Conservation (phyloP, 164 flowering plant species). For the Platanus orientalis region DNA sequence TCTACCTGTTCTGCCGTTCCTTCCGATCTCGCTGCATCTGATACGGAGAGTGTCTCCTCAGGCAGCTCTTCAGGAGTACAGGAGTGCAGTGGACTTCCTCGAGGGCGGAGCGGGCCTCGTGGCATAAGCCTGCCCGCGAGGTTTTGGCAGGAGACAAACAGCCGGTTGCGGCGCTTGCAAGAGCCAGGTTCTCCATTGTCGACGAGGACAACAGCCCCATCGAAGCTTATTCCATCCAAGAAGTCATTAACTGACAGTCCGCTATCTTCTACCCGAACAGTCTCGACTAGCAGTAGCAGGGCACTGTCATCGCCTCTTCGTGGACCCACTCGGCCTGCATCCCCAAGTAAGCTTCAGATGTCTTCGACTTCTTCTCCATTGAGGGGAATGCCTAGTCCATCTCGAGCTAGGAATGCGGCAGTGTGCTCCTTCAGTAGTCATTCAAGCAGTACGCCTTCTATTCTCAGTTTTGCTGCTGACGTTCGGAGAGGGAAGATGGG, state of each 20-base stretch:
- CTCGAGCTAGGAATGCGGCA: slow-evolving; percentile 38
- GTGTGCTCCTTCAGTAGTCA: slow-evolving; percentile 24
- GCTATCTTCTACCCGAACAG: neutral
- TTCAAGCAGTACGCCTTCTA: slow-evolving; percentile 42
- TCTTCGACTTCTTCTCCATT: slow-evolving; percentile 41
- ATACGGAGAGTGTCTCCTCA: slow-evolving; percentile 92
- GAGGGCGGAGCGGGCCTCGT: slow-evolving; percentile 36
- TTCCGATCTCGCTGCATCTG: slow-evolving; percentile 74
- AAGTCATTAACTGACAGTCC: neutral
- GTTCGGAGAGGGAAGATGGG: slow-evolving; percentile 69
- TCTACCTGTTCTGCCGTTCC: slow-evolving; percentile 37
- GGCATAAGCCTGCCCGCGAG: slow-evolving; percentile 43
- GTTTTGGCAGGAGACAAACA: slow-evolving; percentile 39
- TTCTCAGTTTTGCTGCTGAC: slow-evolving; percentile 69
- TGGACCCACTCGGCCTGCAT: slow-evolving; percentile 45
- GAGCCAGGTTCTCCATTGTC: slow-evolving; percentile 41
- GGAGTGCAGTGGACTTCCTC: slow-evolving; percentile 32
- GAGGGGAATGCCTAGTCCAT: slow-evolving; percentile 55
- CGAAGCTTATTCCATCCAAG: slow-evolving; percentile 11
- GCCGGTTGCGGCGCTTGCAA: slow-evolving; percentile 23
- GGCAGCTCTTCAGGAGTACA: slow-evolving; percentile 78
- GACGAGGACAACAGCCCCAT: slow-evolving; percentile 16
- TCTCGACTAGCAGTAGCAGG: slow-evolving; percentile 21
- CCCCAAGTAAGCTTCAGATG: slow-evolving; percentile 57
- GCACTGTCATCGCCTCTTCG: slow-evolving; percentile 54